Conservation (phyloP, 345 rosid species). For the Cochlearia excelsa region DNA sequence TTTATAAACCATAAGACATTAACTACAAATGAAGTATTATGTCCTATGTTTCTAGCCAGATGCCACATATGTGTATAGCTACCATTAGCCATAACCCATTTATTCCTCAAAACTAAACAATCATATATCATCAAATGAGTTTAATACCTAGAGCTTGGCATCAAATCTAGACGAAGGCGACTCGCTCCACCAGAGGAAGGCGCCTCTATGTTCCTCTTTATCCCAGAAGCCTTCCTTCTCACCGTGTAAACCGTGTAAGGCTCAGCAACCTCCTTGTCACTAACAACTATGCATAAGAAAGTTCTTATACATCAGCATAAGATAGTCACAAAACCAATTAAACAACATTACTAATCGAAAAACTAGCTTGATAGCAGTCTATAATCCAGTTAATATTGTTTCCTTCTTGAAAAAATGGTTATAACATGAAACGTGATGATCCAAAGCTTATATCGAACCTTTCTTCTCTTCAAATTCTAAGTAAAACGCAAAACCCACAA, state of each 20-base stretch:
- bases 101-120: constrained; percentile 2
- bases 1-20: background rate
- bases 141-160: constrained; percentile 34
- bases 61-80: constrained; percentile 13
- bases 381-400: background rate
- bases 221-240: constrained; percentile 37
- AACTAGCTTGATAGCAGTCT: constrained; percentile 9
- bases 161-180: constrained; percentile 32
- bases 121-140: background rate
- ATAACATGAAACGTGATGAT: background rate
- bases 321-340: background rate
- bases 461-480: constrained; percentile 1
- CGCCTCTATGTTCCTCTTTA: constrained; percentile 40
- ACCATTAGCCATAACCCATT: constrained; percentile 2
- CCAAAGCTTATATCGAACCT: constrained; percentile 2
- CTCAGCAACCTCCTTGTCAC: constrained; percentile 29
- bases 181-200: constrained; percentile 27
- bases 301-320: constrained; percentile 14
- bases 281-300: constrained; percentile 27
- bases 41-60: constrained; percentile 11
- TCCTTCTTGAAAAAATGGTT: background rate
- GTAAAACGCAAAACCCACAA: background rate
- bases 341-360: constrained; percentile 1
- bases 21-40: background rate
- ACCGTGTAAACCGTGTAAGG: constrained; percentile 42